Evolutionary conservation across 2,329 filamentous ascomycete genomes (phyloP).

Genomic region (Aspergillus pseudoviridinutans): DNA sequence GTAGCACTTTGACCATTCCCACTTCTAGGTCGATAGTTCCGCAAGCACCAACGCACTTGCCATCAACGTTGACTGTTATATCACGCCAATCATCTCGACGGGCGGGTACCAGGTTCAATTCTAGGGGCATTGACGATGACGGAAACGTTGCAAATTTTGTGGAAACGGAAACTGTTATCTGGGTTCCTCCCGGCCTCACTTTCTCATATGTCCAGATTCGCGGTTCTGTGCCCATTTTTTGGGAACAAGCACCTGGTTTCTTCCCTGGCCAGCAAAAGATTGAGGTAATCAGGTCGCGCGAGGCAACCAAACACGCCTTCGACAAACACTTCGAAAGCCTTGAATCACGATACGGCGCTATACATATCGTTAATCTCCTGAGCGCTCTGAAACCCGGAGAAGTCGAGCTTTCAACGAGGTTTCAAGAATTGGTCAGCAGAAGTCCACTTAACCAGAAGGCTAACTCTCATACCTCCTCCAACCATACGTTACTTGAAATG

Average conservation of each 20-base stretch:
- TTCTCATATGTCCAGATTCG: conserved; percentile 94
- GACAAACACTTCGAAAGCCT: conserved; percentile 91
- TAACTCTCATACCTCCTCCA: conserved; percentile 52
- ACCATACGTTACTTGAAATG: conserved; percentile 70
- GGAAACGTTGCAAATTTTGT: conserved; percentile 98
- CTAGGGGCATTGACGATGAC: conserved; percentile 95
- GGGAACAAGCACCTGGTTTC: conserved; percentile 87
- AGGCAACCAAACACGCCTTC: conserved; percentile 91
- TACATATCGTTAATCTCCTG: conserved; percentile 92
- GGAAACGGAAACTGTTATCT: conserved; percentile 93
- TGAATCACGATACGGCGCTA: conserved; percentile 78
- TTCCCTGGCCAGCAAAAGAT: conserved; percentile 94
- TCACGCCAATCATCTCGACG: conserved; percentile 85
- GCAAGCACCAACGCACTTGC: conserved; percentile 63
- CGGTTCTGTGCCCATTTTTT: conserved; percentile 92
- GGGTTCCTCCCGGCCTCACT: conserved; percentile 69
- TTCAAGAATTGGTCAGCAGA: conserved; percentile 70
- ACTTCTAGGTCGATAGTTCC: conserved; percentile 69
- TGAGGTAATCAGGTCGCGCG: conserved; percentile 76
- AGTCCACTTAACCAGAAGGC: conserved; percentile 63
- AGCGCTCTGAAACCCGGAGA: conserved; percentile 85
- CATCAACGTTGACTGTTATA: conserved; percentile 82
- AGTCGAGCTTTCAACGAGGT: conserved; percentile 74
- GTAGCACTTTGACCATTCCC: conserved; percentile 79
- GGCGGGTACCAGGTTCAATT: conserved; percentile 93